A percentile compares a stretch with the other conserved stretches of the same genome.
Conservation (phyloP, 768 basidiomycete genomes). For the Trametes maxima region DNA sequence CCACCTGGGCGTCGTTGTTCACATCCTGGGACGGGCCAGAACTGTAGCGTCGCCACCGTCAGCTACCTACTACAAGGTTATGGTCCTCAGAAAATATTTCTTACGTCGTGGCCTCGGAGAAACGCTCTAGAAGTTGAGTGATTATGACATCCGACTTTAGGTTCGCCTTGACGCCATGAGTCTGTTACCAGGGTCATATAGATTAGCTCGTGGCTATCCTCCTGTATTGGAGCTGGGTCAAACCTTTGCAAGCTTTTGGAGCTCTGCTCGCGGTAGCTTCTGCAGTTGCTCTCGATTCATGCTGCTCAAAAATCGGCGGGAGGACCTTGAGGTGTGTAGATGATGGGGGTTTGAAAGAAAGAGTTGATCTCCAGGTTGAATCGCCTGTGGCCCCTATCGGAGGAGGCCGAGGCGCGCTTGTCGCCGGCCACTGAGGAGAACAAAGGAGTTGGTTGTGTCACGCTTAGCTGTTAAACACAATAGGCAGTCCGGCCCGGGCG, state of each 20-base stretch:
- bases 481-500: too few relatives aligned
- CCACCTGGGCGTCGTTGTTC: too few relatives aligned
- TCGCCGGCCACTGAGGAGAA: too few relatives aligned
- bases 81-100: background rate
- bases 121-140: background rate
- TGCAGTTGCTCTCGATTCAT: background rate
- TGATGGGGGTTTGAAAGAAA: background rate
- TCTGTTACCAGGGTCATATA: background rate
- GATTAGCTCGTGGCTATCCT: background rate
- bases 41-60: background rate
- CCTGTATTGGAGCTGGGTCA: too few relatives aligned
- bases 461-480: too few relatives aligned
- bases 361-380: too few relatives aligned
- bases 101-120: background rate
- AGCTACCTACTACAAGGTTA: background rate
- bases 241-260: slow-evolving; percentile 22
- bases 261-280: background rate
- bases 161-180: slow-evolving; percentile 9
- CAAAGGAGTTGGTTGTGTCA: too few relatives aligned
- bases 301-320: background rate
- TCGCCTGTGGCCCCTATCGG: too few relatives aligned
- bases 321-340: too few relatives aligned
- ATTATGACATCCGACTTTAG: slow-evolving; percentile 5
- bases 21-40: too few relatives aligned
- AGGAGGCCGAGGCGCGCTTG: too few relatives aligned